These are phyloP conservation scores for Trichoderma simmonsii DNA, from an alignment of 2,329 filamentous ascomycete species.

Conservation along the genomic window DNA sequence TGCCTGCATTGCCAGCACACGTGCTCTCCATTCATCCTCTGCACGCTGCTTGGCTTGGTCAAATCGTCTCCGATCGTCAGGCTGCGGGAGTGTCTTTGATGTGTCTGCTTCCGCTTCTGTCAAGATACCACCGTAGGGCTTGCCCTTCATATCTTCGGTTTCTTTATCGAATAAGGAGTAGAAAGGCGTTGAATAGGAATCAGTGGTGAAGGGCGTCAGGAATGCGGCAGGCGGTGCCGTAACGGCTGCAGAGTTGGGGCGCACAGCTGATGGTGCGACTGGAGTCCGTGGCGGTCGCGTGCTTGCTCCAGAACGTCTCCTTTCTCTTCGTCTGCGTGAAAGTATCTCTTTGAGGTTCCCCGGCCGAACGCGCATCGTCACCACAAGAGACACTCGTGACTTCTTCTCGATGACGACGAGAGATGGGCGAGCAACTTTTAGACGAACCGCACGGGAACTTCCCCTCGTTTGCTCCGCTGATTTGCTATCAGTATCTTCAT, in stretches of 20 bases:
- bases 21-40: slow-evolving; percentile 85
- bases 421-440: slow-evolving; percentile 43
- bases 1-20: slow-evolving; percentile 57
- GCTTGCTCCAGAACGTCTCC: slow-evolving; percentile 27
- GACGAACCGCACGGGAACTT: slow-evolving; percentile 58
- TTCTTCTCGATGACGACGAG: slow-evolving; percentile 42
- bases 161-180: slow-evolving; percentile 89
- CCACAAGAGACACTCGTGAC: slow-evolving; percentile 34
- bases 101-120: slow-evolving; percentile 89
- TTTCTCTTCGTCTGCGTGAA: slow-evolving; percentile 34
- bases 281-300: slow-evolving; percentile 27
- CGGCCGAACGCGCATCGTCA: slow-evolving; percentile 37
- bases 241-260: slow-evolving; percentile 19
- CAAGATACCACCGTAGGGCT: slow-evolving; percentile 92
- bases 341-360: slow-evolving; percentile 39
- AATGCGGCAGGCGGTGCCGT: slow-evolving; percentile 28
- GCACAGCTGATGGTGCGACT: slow-evolving; percentile 25
- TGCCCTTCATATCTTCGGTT: slow-evolving; percentile 82
- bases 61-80: slow-evolving; percentile 79
- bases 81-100: slow-evolving; percentile 76
- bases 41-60: slow-evolving; percentile 87
- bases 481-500: slow-evolving; percentile 35
- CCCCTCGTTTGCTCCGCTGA: slow-evolving; percentile 30
- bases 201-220: slow-evolving; percentile 55
- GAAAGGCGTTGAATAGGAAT: slow-evolving; percentile 71